Conservation (phyloP, 257 asterid species). For the Solanum chiquidenum region DNA sequence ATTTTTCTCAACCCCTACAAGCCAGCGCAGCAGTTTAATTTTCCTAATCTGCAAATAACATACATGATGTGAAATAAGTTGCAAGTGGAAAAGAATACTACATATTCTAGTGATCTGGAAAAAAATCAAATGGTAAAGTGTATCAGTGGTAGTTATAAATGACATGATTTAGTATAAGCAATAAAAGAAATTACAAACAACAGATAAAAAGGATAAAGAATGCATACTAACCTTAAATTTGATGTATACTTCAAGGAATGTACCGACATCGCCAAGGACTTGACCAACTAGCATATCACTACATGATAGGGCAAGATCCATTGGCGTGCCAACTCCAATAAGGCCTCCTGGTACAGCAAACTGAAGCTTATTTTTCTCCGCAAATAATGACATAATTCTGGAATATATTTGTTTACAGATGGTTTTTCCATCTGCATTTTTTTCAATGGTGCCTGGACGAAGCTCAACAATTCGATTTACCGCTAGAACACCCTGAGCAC, state of each 20-base stretch:
- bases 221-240: conserved; percentile 60
- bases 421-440: conserved; percentile 69
- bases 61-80: background rate
- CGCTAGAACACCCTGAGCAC: conserved; percentile 72
- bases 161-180: background rate
- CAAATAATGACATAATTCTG: conserved; percentile 68
- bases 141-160: background rate
- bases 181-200: background rate
- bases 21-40: conserved; percentile 64
- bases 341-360: conserved; percentile 23
- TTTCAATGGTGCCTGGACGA: conserved; percentile 39
- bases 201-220: background rate
- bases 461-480: conserved; percentile 66
- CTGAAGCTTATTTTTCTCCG: conserved; percentile 85
- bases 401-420: conserved; percentile 91
- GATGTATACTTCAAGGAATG: conserved; percentile 75
- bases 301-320: conserved; percentile 93
- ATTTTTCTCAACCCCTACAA: conserved; percentile 87
- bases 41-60: conserved; percentile 28
- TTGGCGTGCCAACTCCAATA: conserved; percentile 93
- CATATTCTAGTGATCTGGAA: background rate
- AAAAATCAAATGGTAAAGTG: background rate
- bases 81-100: background rate
- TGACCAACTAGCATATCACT: conserved; percentile 97
- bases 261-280: conserved; percentile 90